These are phyloP conservation scores for Coemansia sp. DNA, from an alignment of 192 early-diverging fungal genomes.

Conservation along the genomic window DNA sequence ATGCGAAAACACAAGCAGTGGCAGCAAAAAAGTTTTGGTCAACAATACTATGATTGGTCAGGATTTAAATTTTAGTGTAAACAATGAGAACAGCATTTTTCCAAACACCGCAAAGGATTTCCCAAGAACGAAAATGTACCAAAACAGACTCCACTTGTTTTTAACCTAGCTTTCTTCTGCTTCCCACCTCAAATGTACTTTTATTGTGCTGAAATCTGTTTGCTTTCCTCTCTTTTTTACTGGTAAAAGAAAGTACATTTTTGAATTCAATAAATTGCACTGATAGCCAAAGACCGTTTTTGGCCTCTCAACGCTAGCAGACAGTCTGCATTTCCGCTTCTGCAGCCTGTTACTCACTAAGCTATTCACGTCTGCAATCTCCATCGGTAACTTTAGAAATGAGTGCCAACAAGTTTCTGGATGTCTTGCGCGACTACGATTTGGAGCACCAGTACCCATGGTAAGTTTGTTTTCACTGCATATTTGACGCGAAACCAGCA, in stretches of 20 bases:
- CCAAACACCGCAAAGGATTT: not conserved
- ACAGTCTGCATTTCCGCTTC: not conserved
- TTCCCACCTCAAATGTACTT: constrained; percentile 6
- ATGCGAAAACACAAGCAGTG: not conserved
- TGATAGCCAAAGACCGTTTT: not conserved
- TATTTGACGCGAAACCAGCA: not conserved
- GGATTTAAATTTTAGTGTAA: not conserved
- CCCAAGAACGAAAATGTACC: not conserved
- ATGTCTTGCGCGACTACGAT: constrained; percentile 29
- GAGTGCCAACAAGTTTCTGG: constrained; percentile 45
- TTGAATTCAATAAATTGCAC: not conserved
- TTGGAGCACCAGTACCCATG: constrained; percentile 51
- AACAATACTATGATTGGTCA: constrained; percentile 1
- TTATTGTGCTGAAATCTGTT: constrained; percentile 2
- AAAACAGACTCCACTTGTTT: not conserved
- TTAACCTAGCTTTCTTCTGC: not conserved
- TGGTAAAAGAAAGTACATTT: constrained; percentile 2
- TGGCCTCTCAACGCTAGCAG: constrained; percentile 1
- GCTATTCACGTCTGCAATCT: not conserved
- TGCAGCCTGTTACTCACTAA: not conserved
- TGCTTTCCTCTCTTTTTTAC: not conserved
- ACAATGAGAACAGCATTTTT: not conserved
- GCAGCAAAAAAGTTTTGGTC: not conserved
- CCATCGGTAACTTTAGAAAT: constrained; percentile 3
- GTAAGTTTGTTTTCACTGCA: constrained; percentile 12